These are phyloP conservation scores for Sphaerosporella brunnea DNA, from an alignment of 495 filamentous ascomycete genomes.

Conservation along the genomic window DNA sequence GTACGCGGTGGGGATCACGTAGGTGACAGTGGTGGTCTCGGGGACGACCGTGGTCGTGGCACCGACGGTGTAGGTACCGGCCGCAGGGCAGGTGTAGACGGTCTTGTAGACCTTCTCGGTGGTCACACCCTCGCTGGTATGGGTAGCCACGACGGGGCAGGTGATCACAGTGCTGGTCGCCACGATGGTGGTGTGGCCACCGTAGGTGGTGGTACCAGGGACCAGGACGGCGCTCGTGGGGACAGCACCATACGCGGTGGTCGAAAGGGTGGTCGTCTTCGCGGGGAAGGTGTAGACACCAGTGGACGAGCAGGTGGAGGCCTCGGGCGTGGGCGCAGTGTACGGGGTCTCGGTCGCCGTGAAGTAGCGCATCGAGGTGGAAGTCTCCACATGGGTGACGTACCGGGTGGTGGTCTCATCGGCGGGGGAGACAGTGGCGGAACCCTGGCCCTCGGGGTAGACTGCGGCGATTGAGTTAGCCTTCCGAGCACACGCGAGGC, in stretches of 20 bases:
- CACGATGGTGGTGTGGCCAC: slow-evolving; percentile 62
- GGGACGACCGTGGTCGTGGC: slow-evolving; percentile 44
- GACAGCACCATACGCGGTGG: slow-evolving; percentile 47
- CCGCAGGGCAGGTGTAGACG: slow-evolving; percentile 58
- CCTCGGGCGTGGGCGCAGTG: slow-evolving; percentile 45
- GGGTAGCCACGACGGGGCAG: slow-evolving; percentile 55
- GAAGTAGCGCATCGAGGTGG: not conserved
- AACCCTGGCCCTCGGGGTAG: not conserved
- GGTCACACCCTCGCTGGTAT: slow-evolving; percentile 39
- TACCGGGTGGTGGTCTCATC: slow-evolving; percentile 9
- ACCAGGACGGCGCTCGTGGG: slow-evolving; percentile 44
- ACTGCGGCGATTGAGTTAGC: too few species aligned
- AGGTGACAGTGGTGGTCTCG: slow-evolving; percentile 39
- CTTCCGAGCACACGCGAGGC: too few species aligned
- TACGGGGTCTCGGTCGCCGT: slow-evolving; percentile 5
- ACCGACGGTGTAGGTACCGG: slow-evolving; percentile 68
- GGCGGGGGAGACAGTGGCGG: slow-evolving; percentile 8
- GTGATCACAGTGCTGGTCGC: slow-evolving; percentile 49
- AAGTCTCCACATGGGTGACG: slow-evolving; percentile 5
- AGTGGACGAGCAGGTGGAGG: slow-evolving; percentile 50
- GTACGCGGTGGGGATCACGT: slow-evolving; percentile 48
- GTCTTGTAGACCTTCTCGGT: slow-evolving; percentile 53
- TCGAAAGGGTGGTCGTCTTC: slow-evolving; percentile 49
- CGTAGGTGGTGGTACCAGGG: slow-evolving; percentile 51
- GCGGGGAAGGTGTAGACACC: slow-evolving; percentile 69